Percentiles rank a stretch among this genome's conserved stretches.
Conservation (phyloP, 2,329 filamentous ascomycete species). For the Domatiomyces globalis region DNA sequence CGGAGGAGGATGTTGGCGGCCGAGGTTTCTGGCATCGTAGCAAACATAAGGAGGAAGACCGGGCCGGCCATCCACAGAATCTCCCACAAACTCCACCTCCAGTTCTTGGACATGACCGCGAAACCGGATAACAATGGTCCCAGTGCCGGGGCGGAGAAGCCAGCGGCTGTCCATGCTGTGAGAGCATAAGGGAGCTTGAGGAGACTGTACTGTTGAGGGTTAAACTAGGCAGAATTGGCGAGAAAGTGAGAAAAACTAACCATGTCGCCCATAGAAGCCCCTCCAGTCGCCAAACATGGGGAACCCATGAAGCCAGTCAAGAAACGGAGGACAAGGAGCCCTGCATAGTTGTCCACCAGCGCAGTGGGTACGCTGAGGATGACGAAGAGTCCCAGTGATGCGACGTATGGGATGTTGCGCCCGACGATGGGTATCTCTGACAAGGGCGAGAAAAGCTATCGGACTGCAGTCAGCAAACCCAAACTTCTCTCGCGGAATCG, state of each 20-base stretch:
- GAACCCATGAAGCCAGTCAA: conserved; percentile 53
- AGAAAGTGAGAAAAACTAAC: conserved; percentile 1
- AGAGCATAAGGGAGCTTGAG: conserved; percentile 42
- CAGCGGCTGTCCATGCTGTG: conserved; percentile 42
- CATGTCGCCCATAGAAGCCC: conserved; percentile 33
- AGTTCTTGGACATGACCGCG: conserved; percentile 41
- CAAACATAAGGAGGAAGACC: conserved; percentile 45
- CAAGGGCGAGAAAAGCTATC: conserved; percentile 46
- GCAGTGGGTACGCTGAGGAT: conserved; percentile 52
- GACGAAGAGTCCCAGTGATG: conserved; percentile 55
- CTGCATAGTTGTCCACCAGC: conserved; percentile 47
- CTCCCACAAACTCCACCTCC: conserved; percentile 48
- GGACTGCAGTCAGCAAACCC: background rate
- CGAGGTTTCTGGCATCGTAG: conserved; percentile 52
- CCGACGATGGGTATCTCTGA: conserved; percentile 54
- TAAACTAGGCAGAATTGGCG: conserved; percentile 1
- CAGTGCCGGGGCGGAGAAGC: conserved; percentile 19
- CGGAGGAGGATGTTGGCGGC: conserved; percentile 45
- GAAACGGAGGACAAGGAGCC: conserved; percentile 50
- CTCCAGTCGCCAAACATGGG: conserved; percentile 48
- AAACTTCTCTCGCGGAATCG: background rate
- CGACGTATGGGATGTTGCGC: conserved; percentile 52
- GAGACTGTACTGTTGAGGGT: conserved; percentile 27
- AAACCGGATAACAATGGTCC: conserved; percentile 44
- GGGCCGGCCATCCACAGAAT: conserved; percentile 48